phyloP scores from a whole-genome alignment of 768 basidiomycete species.

The Russula sp. region DNA sequence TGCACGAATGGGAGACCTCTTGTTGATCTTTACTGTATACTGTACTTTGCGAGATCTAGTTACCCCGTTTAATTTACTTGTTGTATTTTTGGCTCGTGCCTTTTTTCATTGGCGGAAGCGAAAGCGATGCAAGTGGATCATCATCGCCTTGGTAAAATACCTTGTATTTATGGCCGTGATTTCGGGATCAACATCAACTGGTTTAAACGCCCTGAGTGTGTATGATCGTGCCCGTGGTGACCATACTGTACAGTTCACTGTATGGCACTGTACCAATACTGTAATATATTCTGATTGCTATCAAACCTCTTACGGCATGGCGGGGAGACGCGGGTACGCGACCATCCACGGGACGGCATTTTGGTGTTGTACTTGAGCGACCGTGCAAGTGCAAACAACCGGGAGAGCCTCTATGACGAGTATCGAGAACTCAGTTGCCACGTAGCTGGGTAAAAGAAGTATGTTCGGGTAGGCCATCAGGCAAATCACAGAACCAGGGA shows the following conservation, averaged over 20 bases:
- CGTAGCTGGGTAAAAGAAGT: background rate
- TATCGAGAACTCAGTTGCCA: background rate
- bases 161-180: background rate
- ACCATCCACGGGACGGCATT: background rate
- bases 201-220: background rate
- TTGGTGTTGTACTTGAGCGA: background rate
- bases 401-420: background rate
- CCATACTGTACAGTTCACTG: background rate
- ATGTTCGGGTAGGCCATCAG: background rate
- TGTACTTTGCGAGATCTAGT: background rate
- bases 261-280: background rate
- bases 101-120: background rate
- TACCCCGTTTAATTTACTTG: background rate
- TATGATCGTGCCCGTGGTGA: background rate
- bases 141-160: background rate
- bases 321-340: background rate
- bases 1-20: background rate
- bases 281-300: too few relatives aligned
- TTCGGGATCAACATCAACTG: background rate
- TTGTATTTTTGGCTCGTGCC: background rate
- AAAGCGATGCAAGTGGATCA: background rate
- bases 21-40: background rate
- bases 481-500: background rate
- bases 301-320: background rate
- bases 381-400: background rate